Base-by-base conservation (phyloP, 805 yeast species). In the Myxozyma vanderwaltii region DNA sequence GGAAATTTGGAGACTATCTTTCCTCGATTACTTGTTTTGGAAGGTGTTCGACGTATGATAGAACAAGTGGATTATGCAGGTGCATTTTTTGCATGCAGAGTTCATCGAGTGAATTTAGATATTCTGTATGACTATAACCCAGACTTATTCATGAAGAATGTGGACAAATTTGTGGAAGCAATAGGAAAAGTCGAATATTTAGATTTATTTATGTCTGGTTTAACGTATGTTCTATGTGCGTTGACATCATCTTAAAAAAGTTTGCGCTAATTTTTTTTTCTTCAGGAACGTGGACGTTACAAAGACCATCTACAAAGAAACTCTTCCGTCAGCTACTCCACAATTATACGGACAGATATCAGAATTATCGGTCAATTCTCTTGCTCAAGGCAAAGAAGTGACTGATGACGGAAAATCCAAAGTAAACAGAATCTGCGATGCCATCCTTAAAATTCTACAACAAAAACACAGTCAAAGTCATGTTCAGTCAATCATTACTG, bases 1-100 rank as follows among this genome's bases (percentile, higher is more conserved):
- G 99, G 99, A 62, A 94, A 94, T 69, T 76, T 94, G 66, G 99
- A 94, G 73, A 91, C 98, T 0, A 88, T 94, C 19, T 86, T 84
- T 69, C 99, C 99, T 13, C 81, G 99, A 72, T 88, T 94, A 47
- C 85, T 94, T 87, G 96, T 92, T 2, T 76, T 94, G 40, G 81
- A 88, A 12, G 94, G 86, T 23, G 95, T 94, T 26, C 81, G 99
- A 65, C 77, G 80, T 35, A 79, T 80, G 65, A 89, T 94, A 61
- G 77, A 80, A 35, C 74, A 77, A 0, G 77, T 74, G 58, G 76
- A 82, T 36, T 94, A 86, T 68, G 76, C 75, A 48, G 79, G 78
- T n/a, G 99, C 99, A 0, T 91, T 92, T 67, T 66, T 82, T 45
- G 81, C 86, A 6, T 94, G 98, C 76, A 83, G 97, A 64, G 84